Conservation (phyloP, 225 moss, liverwort and hornwort genomes). For the Marchantia paleacea region DNA sequence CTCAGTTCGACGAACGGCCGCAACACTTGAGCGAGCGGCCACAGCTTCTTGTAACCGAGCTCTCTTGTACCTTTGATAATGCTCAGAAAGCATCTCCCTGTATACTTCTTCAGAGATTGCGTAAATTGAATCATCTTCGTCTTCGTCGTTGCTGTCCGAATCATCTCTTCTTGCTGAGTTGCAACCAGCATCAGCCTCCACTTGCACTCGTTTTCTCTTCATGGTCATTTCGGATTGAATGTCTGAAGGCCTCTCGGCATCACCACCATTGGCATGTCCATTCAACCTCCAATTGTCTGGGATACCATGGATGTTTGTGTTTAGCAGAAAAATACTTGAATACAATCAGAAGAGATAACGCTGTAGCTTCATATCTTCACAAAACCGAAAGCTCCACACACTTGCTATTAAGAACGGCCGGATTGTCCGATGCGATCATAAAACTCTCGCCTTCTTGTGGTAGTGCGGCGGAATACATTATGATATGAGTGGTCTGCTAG, state of each 20-base stretch:
- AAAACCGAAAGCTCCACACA: too few relatives aligned
- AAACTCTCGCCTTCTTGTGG: too few relatives aligned
- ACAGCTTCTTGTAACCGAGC: conserved; percentile 58
- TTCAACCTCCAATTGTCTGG: conserved; percentile 65
- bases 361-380: too few relatives aligned
- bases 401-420: too few relatives aligned
- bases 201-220: conserved; percentile 78
- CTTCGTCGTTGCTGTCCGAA: conserved; percentile 83
- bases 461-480: too few relatives aligned
- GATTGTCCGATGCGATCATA: too few relatives aligned
- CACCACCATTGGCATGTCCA: conserved; percentile 50
- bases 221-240: conserved; percentile 76
- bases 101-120: conserved; percentile 59
- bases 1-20: conserved; percentile 24
- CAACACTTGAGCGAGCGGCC: conserved; percentile 35
- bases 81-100: conserved; percentile 52
- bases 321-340: neutral
- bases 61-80: conserved; percentile 56
- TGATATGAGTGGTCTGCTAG: too few relatives aligned
- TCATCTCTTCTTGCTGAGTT: conserved; percentile 64
- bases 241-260: conserved; percentile 70
- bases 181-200: conserved; percentile 77
- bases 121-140: conserved; percentile 41
- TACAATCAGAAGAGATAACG: neutral
- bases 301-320: neutral